These are phyloP conservation scores for Cochlearia excelsa DNA, from an alignment of 345 rosid genomes.

Conservation along the genomic window DNA sequence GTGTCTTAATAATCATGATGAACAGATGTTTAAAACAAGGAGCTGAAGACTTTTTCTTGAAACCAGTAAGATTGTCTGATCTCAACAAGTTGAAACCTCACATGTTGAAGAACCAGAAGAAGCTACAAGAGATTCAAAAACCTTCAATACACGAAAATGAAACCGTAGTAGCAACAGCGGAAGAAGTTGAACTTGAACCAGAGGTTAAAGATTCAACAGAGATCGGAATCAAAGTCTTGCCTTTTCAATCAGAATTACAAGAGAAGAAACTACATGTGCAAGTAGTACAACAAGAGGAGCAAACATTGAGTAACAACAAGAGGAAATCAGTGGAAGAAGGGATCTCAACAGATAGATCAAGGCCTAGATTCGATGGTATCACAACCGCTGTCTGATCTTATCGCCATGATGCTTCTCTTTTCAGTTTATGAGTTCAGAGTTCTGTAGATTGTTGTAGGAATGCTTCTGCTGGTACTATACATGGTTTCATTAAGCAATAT, in stretches of 20 bases:
- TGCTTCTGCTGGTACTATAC: conserved; percentile 19
- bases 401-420: neutral
- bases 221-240: conserved; percentile 6
- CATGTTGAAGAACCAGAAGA: conserved; percentile 33
- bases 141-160: conserved; percentile 17
- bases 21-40: conserved; percentile 84
- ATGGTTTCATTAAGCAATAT: conserved; percentile 14
- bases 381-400: conserved; percentile 31
- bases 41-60: conserved; percentile 84
- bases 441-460: conserved; percentile 32
- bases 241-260: conserved; percentile 12
- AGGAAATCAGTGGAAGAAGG: conserved; percentile 47
- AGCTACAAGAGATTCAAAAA: conserved; percentile 28
- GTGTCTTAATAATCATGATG: neutral
- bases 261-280: neutral
- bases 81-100: conserved; percentile 67
- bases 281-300: conserved; percentile 25
- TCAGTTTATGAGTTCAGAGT: conserved; percentile 11
- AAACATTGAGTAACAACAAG: conserved; percentile 33
- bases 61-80: conserved; percentile 84
- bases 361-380: conserved; percentile 32
- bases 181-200: conserved; percentile 4
- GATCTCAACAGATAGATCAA: conserved; percentile 28
- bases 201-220: conserved; percentile 19
- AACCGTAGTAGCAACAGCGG: neutral